phyloP scores from a whole-genome alignment of 495 filamentous ascomycete genomes.

The Barbatosphaeria neglecta region DNA sequence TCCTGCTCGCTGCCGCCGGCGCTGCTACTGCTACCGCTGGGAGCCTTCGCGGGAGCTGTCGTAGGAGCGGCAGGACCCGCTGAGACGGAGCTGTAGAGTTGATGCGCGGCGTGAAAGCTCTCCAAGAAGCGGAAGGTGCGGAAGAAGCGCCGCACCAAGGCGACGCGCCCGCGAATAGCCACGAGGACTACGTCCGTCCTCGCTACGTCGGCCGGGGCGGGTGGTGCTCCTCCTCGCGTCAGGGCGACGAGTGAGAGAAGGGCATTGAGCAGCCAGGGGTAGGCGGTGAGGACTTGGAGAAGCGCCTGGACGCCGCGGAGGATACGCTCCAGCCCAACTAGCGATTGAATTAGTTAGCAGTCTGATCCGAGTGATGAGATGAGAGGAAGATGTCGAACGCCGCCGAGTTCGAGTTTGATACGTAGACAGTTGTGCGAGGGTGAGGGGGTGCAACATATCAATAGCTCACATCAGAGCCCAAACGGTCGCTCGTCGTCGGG shows the following conservation, averaged over 20 bases:
- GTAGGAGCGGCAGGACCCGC: not conserved
- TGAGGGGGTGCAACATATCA: no score
- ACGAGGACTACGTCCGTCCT: conserved; percentile 7
- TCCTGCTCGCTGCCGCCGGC: no score
- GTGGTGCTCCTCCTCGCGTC: not conserved
- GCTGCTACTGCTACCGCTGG: no score
- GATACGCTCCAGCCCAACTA: conserved; percentile 50
- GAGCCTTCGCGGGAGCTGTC: not conserved
- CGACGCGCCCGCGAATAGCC: conserved; percentile 16
- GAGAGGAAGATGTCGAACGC: not conserved
- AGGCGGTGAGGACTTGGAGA: conserved; percentile 34
- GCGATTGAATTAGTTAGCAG: not conserved
- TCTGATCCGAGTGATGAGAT: no score
- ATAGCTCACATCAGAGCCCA: no score
- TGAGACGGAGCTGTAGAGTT: conserved; percentile 7
- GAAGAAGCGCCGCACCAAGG: conserved; percentile 43
- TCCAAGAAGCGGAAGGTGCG: conserved; percentile 53
- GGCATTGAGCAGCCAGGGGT: conserved; percentile 15
- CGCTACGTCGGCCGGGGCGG: not conserved
- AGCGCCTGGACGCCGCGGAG: conserved; percentile 49
- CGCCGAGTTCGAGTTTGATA: no score
- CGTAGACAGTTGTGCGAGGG: no score
- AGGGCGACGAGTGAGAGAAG: conserved; percentile 10
- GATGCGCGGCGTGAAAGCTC: conserved; percentile 39
- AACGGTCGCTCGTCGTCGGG: no score